A percentile compares a stretch with the other conserved stretches of the same genome.
Evolutionary conservation across 2,329 filamentous ascomycete genomes (phyloP).

Genomic region (Xylariales sp.): DNA sequence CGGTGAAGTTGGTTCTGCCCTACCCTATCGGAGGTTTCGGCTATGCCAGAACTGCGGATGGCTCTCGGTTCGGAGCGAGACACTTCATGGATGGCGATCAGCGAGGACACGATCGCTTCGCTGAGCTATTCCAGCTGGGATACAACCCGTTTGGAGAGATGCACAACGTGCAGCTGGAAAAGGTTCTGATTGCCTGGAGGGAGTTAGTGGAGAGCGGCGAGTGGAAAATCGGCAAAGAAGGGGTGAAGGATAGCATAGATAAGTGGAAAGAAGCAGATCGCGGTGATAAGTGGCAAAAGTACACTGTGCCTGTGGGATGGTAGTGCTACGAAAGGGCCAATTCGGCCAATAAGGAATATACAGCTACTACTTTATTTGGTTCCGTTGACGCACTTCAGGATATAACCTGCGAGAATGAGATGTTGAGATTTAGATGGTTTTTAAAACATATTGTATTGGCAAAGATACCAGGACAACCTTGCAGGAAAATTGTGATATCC

Average conservation of each 20-base stretch:
- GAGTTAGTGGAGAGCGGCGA: background rate
- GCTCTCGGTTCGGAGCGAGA: slow-evolving; percentile 1
- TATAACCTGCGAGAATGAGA: no score
- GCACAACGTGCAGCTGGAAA: background rate
- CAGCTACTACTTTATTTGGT: no score
- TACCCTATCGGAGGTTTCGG: background rate
- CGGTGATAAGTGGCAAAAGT: background rate
- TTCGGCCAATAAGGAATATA: no score
- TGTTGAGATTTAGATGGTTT: no score
- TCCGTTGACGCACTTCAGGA: no score
- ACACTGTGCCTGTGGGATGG: background rate
- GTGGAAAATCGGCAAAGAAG: background rate
- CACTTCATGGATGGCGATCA: background rate
- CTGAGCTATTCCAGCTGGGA: slow-evolving; percentile 1
- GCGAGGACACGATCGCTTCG: background rate
- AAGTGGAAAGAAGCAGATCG: slow-evolving; percentile 1
- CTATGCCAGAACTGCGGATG: background rate
- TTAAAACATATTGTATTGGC: no score
- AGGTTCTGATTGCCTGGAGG: background rate
- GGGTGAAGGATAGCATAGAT: background rate
- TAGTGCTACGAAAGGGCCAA: no score
- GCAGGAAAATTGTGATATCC: no score
- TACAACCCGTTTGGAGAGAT: background rate
- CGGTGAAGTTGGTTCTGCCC: background rate
- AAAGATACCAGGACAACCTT: no score